These are phyloP conservation scores for Canna indica DNA, from an alignment of 176 grass and related monocot species.

Conservation along the genomic window DNA sequence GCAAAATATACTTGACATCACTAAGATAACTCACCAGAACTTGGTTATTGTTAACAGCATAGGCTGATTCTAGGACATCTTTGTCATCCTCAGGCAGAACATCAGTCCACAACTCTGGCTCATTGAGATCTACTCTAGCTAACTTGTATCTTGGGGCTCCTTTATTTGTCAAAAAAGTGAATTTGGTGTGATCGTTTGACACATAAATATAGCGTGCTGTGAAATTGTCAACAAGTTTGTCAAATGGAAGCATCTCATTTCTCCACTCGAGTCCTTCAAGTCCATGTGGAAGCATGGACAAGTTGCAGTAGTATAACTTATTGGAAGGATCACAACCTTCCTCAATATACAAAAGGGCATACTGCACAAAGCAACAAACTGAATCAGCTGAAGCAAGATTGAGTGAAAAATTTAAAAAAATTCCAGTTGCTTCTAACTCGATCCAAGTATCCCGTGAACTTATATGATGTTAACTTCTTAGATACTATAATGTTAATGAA, in stretches of 20 bases:
- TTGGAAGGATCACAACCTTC: conserved; percentile 86
- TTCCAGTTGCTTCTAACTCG: background rate
- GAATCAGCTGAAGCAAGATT: background rate
- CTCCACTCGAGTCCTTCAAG: conserved; percentile 53
- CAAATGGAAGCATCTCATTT: conserved; percentile 60
- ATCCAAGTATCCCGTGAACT: background rate
- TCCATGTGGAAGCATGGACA: conserved; percentile 52
- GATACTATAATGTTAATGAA: no score
- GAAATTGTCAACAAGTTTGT: conserved; percentile 85
- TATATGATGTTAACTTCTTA: no score
- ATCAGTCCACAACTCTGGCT: conserved; percentile 57
- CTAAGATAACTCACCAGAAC: conserved; percentile 79
- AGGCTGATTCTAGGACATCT: conserved; percentile 58
- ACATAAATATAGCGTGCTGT: conserved; percentile 63
- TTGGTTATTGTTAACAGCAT: conserved; percentile 55
- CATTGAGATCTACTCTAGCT: conserved; percentile 54
- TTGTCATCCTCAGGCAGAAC: conserved; percentile 71
- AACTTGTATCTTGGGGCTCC: conserved; percentile 71
- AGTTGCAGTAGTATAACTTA: conserved; percentile 74
- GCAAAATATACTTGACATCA: conserved; percentile 79
- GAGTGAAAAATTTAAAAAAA: no score
- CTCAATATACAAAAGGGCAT: conserved; percentile 48
- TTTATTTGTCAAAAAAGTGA: conserved; percentile 92
- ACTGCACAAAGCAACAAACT: conserved; percentile 29
- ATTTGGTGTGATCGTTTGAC: conserved; percentile 59